phyloP scores from a whole-genome alignment of 2,329 filamentous ascomycete species.

The Penicillium polonicum region DNA sequence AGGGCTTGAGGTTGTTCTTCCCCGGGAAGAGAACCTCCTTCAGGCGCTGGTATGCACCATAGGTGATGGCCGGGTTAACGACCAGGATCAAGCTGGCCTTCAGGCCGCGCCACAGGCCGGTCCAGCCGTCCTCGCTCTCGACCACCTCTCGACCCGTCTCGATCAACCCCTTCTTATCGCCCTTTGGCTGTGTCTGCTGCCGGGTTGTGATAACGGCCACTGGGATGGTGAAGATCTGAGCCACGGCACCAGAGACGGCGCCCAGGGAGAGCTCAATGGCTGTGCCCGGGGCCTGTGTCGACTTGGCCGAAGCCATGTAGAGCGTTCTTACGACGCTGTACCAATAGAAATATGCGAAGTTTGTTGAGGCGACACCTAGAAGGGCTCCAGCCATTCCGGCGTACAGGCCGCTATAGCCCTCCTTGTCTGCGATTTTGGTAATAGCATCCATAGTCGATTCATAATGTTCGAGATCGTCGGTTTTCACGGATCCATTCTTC shows the following conservation, averaged over 20 bases:
- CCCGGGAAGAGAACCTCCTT: constrained; percentile 75
- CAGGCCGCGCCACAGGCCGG: constrained; percentile 16
- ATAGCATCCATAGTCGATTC: constrained; percentile 85
- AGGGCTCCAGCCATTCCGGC: constrained; percentile 83
- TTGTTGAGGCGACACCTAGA: constrained; percentile 90
- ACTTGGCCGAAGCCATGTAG: constrained; percentile 63
- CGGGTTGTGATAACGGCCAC: constrained; percentile 93
- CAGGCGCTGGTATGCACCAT: constrained; percentile 90
- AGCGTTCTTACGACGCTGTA: constrained; percentile 83
- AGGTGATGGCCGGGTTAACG: constrained; percentile 65
- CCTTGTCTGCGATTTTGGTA: constrained; percentile 73
- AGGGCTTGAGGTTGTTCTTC: constrained; percentile 70
- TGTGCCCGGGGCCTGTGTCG: constrained; percentile 68
- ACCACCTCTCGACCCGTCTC: constrained; percentile 88
- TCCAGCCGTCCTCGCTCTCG: constrained; percentile 80
- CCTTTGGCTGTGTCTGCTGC: constrained; percentile 87
- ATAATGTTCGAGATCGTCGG: constrained; percentile 68
- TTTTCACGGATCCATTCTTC: constrained; percentile 45
- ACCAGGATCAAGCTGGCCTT: constrained; percentile 23
- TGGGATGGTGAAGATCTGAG: constrained; percentile 94
- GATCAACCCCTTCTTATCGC: constrained; percentile 78
- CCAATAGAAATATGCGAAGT: constrained; percentile 99
- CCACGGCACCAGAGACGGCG: constrained; percentile 82
- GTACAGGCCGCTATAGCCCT: constrained; percentile 81
- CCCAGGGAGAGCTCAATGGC: constrained; percentile 80